Conservation (phyloP, 2,329 filamentous ascomycete species). For the Aspergillus tamarii region DNA sequence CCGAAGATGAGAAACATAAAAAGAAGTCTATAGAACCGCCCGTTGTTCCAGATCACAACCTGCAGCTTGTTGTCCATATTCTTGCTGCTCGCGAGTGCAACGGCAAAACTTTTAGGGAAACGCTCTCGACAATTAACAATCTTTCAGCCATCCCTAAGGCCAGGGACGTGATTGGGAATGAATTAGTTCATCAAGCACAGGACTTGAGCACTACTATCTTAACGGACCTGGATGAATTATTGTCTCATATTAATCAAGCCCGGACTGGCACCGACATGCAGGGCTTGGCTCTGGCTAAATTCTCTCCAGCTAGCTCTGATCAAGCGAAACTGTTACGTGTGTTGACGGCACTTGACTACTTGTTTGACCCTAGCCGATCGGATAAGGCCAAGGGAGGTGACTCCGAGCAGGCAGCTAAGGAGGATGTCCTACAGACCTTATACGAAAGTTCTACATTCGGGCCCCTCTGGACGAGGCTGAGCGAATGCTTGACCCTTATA, state of each 20-base stretch:
- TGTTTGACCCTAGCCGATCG: slow-evolving; percentile 81
- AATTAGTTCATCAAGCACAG: slow-evolving; percentile 86
- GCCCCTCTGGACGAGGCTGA: slow-evolving; percentile 88
- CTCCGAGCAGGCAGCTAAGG: slow-evolving; percentile 66
- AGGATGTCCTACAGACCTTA: slow-evolving; percentile 81
- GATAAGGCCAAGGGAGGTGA: slow-evolving; percentile 57
- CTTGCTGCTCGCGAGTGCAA: slow-evolving; percentile 95
- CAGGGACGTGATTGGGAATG: slow-evolving; percentile 87
- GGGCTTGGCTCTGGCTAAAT: slow-evolving; percentile 89
- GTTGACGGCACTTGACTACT: slow-evolving; percentile 89
- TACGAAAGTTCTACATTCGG: slow-evolving; percentile 92
- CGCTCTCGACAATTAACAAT: slow-evolving; percentile 97
- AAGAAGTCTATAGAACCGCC: slow-evolving; percentile 74
- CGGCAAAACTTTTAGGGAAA: slow-evolving; percentile 97
- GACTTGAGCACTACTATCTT: slow-evolving; percentile 82
- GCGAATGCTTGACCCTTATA: slow-evolving; percentile 84
- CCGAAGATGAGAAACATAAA: slow-evolving; percentile 56
- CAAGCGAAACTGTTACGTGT: slow-evolving; percentile 94
- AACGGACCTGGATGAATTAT: slow-evolving; percentile 78
- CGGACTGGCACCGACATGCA: slow-evolving; percentile 92
- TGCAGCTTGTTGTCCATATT: slow-evolving; percentile 93
- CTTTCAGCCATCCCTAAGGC: slow-evolving; percentile 89
- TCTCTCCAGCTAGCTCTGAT: slow-evolving; percentile 93
- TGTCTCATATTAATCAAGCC: slow-evolving; percentile 84
- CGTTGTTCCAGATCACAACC: slow-evolving; percentile 82